phyloP scores from a whole-genome alignment of 257 asterid genomes.

The Nicotiana noctiflora region DNA sequence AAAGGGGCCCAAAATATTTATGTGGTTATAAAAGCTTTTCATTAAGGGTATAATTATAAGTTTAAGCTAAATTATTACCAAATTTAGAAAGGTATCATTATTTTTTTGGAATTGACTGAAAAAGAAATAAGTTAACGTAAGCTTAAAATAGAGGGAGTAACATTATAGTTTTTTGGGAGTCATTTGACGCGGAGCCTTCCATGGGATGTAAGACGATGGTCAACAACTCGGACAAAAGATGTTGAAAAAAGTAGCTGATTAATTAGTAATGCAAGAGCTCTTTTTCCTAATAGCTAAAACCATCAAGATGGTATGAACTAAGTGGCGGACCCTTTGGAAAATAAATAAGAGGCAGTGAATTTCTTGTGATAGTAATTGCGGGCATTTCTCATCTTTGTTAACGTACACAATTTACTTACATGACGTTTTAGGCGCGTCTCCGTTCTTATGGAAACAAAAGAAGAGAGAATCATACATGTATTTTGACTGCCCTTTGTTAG shows the following conservation, averaged over 20 bases:
- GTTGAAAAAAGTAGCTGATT: neutral
- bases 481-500: neutral
- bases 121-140: no score
- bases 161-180: neutral
- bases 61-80: no score
- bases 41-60: no score
- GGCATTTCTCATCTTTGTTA: neutral
- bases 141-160: no score
- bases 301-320: neutral
- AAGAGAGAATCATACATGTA: no score
- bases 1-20: no score
- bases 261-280: neutral
- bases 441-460: neutral
- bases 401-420: neutral
- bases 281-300: no score
- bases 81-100: no score
- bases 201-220: neutral
- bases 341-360: neutral
- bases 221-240: neutral
- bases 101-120: no score
- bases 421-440: neutral
- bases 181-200: neutral
- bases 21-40: no score
- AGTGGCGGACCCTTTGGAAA: neutral
- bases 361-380: neutral